Evolutionary conservation across 352 stramenopile species (phyloP), one percentile per base, ranked within the genome.

Genomic region (Plasmopara muralis): DNA sequence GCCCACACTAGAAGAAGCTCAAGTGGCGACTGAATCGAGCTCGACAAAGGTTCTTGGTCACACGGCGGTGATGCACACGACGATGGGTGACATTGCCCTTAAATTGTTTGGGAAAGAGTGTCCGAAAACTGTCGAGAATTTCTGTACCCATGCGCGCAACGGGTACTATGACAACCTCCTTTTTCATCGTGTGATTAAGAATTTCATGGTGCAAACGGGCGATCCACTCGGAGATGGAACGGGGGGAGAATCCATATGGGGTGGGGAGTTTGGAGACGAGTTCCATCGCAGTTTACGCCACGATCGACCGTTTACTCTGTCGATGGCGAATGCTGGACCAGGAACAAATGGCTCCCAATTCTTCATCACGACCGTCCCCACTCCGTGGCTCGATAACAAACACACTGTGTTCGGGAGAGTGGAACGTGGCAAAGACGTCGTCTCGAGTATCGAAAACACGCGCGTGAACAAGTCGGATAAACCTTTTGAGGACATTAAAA

Each of bases 151-250:
- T 59, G 85, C 93, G 6, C 81, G 88, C 55, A 95, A 94, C 31
- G 95, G 96, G 4, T 99, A 99, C 77, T 99, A 99, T 64, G 95
- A 99, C 72, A 96, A 97, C 60, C 71, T 98, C 9, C 91, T 99
- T 49, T 99, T 99, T 68, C 97, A 99, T 73, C 93, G 97, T 47
- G 92, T 99, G 50, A 99, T 99, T 69, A 98, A 98, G 67, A 96
- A 95, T 45, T 99, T 99, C 61, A 99, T 99, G 96, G 74, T 99
- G 37, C 96, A 99, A 78, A 90, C 77, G 0, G 89, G 89, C 2
- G 96, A 99, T 61, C 95, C 96, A 10, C 64, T 97, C 13, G 97
- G 97, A 29, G 95, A 99, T 69, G 96, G 96, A 38, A 99, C 96
- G 1, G 97, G 97, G 43, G 97, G 97, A 28, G 96, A 99, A 75